Percentiles rank a stretch among this genome's conserved stretches.
Conservation (phyloP, 2,329 filamentous ascomycete species). For the Chaetoscypha palmicola region DNA sequence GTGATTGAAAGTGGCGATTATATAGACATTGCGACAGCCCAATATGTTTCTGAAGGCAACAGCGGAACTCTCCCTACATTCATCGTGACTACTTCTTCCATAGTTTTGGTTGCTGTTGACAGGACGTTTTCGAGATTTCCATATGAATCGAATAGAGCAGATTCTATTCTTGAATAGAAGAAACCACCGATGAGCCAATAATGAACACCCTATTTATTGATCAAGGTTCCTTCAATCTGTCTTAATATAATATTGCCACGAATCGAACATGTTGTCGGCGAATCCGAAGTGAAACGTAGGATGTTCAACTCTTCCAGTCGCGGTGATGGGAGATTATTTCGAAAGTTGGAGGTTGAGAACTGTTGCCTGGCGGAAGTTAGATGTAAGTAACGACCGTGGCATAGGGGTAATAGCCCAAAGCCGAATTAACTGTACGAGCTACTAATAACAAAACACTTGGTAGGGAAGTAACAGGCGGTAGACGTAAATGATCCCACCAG, state of each 20-base stretch:
- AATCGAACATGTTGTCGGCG: constrained; percentile 1
- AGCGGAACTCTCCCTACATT: neutral
- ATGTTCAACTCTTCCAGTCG: neutral
- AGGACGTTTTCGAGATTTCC: neutral
- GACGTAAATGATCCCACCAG: constrained; percentile 3
- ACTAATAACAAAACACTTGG: constrained; percentile 5
- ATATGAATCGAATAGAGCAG: neutral
- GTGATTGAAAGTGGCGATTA: constrained; percentile 6
- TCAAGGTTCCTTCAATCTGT: constrained; percentile 6
- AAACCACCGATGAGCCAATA: constrained; percentile 1
- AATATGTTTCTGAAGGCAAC: constrained; percentile 1
- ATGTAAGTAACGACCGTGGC: neutral
- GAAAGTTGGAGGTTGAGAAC: constrained; percentile 1
- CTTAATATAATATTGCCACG: constrained; percentile 9
- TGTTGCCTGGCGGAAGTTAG: constrained; percentile 7
- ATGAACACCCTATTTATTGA: neutral
- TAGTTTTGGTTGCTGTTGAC: constrained; percentile 4
- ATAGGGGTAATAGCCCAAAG: neutral
- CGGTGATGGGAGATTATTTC: constrained; percentile 1
- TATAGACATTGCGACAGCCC: constrained; percentile 8
- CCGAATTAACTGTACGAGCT: neutral
- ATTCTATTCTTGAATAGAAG: constrained; percentile 5
- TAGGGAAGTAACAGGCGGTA: constrained; percentile 1
- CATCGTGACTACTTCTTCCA: constrained; percentile 6
- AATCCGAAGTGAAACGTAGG: constrained; percentile 2